Conservation (phyloP, 148 eudicot species). For the Cornus kousa region DNA sequence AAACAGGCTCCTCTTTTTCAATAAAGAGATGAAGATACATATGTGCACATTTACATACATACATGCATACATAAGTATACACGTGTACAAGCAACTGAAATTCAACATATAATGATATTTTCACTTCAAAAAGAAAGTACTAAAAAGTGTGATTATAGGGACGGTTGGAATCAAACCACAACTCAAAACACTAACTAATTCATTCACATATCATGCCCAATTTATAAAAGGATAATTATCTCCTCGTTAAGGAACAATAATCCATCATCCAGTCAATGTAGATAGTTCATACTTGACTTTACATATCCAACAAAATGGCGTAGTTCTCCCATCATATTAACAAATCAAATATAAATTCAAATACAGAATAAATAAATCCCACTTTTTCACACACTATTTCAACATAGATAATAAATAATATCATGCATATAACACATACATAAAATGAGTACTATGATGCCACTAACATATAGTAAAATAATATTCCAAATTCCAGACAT, state of each 20-base stretch:
- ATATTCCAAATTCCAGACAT: neutral
- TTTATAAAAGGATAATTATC: no score
- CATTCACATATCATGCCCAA: neutral
- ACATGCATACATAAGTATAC: neutral
- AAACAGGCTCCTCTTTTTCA: neutral
- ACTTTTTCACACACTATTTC: neutral
- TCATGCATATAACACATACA: neutral
- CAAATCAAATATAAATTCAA: neutral
- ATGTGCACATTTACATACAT: neutral
- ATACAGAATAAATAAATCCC: no score
- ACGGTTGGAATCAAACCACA: neutral
- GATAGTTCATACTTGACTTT: no score
- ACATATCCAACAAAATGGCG: no score
- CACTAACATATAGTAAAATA: neutral
- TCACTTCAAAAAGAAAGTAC: neutral
- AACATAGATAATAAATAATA: neutral
- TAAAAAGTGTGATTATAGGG: neutral
- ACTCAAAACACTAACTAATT: constrained; percentile 12
- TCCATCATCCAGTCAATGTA: no score
- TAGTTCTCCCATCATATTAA: no score
- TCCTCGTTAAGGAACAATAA: no score
- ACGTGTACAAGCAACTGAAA: neutral
- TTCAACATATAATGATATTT: neutral
- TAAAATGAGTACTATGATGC: no score
- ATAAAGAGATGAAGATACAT: no score